Base-by-base conservation (phyloP, 768 basidiomycete genomes). In the Leucocoprinus leucothites region DNA sequence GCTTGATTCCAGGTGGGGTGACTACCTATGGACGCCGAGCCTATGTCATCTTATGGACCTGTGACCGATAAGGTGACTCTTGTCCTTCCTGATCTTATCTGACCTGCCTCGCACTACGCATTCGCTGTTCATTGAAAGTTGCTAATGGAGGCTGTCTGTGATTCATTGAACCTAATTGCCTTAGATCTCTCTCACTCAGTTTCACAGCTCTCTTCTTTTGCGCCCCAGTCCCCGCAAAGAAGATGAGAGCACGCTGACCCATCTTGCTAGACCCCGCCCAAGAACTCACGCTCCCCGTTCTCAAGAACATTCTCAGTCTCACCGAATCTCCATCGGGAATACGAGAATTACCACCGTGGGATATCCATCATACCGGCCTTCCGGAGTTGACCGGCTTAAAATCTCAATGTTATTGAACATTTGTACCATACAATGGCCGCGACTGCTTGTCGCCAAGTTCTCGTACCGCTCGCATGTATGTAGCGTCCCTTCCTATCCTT, bases 311-410 rank as follows among this genome's bases (percentile, higher is more conserved):
- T 64, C 63, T 35, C 63, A 64, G 58, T 63, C 63, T 58, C 65
- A 63, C 64, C 61, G 61, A 54, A 64, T 51, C 61, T 58, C 63
- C 61, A 64, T 60, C 50, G 26, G 53, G 53, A 46, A 22, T 34
- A 24, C 43, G n/a, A 45, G n/a, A 61, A 53, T 55, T 56, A 38
- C 24, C 50, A 45, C 56, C 21, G 25, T 35, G 31, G 31, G 31
- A 34, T 60, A 60, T 60, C 57, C 57, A 54, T 47, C 42, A 49
- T 22, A 38, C 38, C 34, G 19, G 31, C 50, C 56, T 43, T 60
- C 53, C 59, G 53, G 53, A 8, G 46, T 47, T 47, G 4, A n/a
- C 53, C 46, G 45, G 36, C 26, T 16, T 24, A 22, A 19, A 6
- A 24, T 16, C 9, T 19, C 34, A 19, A 31, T 53, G 19, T n/a